Base-by-base conservation (phyloP, 306 rosid species). In the Biancaea sappan region DNA sequence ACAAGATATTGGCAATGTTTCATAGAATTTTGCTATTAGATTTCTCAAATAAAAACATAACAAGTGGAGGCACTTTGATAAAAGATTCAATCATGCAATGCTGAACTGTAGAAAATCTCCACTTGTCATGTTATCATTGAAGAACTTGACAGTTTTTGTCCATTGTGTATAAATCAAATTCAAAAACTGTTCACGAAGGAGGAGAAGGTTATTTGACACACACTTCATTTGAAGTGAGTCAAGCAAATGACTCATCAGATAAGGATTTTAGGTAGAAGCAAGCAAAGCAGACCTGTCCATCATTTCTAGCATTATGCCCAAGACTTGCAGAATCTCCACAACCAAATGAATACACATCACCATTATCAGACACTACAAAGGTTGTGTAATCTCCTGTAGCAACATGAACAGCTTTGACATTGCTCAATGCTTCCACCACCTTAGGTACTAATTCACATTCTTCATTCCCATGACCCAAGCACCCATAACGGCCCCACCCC, bases 401-500 rank as follows among this genome's bases (percentile, higher is more conserved):
- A 47, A 91, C 89, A 80, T 94, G 89, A 70, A 94, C 82, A 2
- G 96, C 97, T 73, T 91, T 91, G 46, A 94, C 90, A 25, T 80
- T 80, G 81, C 80, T 79, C 85, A 94, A 79, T 40, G 94, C 71
- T 67, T 91, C 94, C 75, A 94, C 91, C 16, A 91, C 97, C 84
- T 91, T 94, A 8, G 98, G 98, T 65, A 71, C 84, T 13, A 88
- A 82, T 82, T 86, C 98, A 83, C 96, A 89, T 24, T 94, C 98
- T 72, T 91, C 97, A 61, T 90, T 91, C 18, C 98, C 98, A 26
- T 94, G 98, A 44, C 98, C 98, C 78, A 94, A 78, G 87, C 98
- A 94, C 46, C 98, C 98, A 44, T 90, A 87, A 14, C 98, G 94
- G 48, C 97, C 98, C 98, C 97, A 94, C 40, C 97, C 97, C 98